A percentile compares a stretch with the other conserved stretches of the same genome.
These are phyloP conservation scores for Batrachochytrium dendrobatidis DNA, from an alignment of 371 early-diverging fungal species.

Conservation along the genomic window DNA sequence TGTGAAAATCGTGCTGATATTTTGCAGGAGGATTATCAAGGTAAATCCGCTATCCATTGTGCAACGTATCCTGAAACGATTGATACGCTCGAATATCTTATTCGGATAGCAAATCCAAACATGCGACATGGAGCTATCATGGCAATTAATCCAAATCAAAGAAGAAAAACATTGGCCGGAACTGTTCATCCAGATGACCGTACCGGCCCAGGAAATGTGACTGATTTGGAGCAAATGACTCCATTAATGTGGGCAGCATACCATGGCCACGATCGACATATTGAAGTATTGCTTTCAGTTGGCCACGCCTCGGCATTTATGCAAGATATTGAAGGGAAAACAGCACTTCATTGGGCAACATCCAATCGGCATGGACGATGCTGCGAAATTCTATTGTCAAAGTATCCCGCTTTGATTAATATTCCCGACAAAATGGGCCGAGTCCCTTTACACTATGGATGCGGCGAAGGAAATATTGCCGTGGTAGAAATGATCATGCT, in stretches of 20 bases:
- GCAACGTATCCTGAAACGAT: not conserved
- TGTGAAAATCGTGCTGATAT: not conserved
- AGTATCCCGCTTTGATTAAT: not conserved
- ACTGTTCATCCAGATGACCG: not conserved
- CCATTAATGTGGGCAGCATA: slow-evolving; percentile 1
- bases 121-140: not conserved
- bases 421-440: not conserved
- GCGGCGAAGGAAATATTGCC: slow-evolving; percentile 1
- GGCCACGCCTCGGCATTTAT: not conserved
- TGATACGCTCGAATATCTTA: slow-evolving; percentile 1
- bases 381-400: not conserved
- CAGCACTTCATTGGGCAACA: not conserved
- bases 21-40: slow-evolving; percentile 1
- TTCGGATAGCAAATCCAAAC: not conserved
- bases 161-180: not conserved
- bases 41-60: not conserved
- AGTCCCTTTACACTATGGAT: not conserved
- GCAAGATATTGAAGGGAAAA: slow-evolving; percentile 1
- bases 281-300: not conserved
- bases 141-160: not conserved
- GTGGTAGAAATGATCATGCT: not conserved
- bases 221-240: not conserved
- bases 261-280: slow-evolving; percentile 1
- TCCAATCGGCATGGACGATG: not conserved
- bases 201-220: not conserved